Conservation (phyloP, 495 filamentous ascomycete species). For the Schizothecium vesticola region DNA sequence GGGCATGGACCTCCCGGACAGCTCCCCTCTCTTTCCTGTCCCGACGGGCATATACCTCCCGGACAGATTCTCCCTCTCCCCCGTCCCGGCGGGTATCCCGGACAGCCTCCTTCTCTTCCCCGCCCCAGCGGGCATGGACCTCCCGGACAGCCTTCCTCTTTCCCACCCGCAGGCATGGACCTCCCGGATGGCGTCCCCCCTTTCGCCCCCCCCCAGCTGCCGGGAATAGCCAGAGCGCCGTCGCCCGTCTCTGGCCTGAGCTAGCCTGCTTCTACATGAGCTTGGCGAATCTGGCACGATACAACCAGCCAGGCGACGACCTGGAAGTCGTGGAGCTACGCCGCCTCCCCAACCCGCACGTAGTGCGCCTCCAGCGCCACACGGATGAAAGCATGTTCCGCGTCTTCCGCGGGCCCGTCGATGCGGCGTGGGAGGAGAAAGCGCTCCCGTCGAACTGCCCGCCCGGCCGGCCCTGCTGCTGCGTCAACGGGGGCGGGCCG, state of each 20-base stretch:
- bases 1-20: background rate
- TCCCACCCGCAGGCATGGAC: too few relatives aligned
- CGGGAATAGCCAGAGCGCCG: too few relatives aligned
- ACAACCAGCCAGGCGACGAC: background rate
- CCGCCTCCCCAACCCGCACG: background rate
- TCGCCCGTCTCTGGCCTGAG: too few relatives aligned
- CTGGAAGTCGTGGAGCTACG: background rate
- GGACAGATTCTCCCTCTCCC: too few relatives aligned
- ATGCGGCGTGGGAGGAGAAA: too few relatives aligned
- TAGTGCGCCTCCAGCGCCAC: background rate
- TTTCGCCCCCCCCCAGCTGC: too few relatives aligned
- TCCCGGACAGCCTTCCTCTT: too few relatives aligned
- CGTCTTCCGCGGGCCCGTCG: too few relatives aligned
- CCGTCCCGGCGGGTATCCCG: background rate
- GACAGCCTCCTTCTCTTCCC: background rate
- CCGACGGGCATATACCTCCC: too few relatives aligned
- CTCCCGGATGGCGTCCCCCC: too few relatives aligned
- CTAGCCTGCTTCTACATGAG: background rate
- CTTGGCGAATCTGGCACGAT: background rate
- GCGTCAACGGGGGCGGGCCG: background rate
- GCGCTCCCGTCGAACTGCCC: too few relatives aligned
- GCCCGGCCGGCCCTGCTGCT: background rate
- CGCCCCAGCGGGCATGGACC: too few relatives aligned
- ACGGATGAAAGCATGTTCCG: background rate
- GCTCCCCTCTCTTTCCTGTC: background rate